These are phyloP conservation scores for Leishmania martiniquensis DNA, from an alignment of 208 protist genomes.

Conservation along the genomic window DNA sequence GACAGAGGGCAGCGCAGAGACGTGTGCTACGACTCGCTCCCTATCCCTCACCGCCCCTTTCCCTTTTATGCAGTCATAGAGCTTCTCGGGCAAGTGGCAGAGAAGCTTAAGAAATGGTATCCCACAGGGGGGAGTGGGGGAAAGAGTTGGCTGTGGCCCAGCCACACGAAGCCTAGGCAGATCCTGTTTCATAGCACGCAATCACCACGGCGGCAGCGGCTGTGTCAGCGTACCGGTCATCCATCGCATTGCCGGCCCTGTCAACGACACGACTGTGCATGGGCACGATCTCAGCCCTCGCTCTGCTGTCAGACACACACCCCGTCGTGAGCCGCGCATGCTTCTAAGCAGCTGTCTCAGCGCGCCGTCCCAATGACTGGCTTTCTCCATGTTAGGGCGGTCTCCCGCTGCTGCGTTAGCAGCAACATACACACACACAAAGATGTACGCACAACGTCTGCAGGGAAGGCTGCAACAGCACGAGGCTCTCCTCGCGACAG, in stretches of 20 bases:
- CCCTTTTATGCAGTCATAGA: too few species aligned
- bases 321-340: not conserved
- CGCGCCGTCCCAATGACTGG: not conserved
- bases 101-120: too few species aligned
- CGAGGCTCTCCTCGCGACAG: not conserved
- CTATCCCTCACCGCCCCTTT: too few species aligned
- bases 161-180: not conserved
- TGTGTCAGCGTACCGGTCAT: not conserved
- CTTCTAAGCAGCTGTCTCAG: not conserved
- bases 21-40: too few species aligned
- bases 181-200: not conserved
- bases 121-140: not conserved
- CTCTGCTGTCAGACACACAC: not conserved
- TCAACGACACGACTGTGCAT: not conserved
- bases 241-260: not conserved
- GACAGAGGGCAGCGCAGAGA: not conserved
- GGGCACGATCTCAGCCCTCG: not conserved
- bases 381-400: not conserved
- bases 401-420: not conserved
- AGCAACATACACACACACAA: not conserved
- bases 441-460: not conserved
- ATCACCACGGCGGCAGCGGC: not conserved
- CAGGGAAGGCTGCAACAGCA: not conserved
- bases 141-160: not conserved
- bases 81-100: too few species aligned